phyloP scores from a whole-genome alignment of 1,284 basidiomycete species.

The Microbotryomycetes sp. region DNA sequence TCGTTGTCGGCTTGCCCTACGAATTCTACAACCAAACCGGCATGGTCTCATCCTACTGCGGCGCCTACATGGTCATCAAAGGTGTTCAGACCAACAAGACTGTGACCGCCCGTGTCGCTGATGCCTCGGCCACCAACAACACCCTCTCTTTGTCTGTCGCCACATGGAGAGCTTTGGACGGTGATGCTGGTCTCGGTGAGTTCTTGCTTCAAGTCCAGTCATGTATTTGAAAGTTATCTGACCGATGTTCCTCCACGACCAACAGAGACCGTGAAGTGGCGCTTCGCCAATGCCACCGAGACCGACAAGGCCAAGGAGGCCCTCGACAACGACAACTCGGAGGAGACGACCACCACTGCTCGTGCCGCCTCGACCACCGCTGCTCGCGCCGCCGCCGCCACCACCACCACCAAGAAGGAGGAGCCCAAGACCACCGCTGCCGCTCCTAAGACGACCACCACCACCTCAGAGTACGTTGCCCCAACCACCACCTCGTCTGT shows the following conservation, averaged over 20 bases:
- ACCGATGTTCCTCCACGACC: no score
- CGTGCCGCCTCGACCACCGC: not conserved
- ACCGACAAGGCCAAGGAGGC: constrained; percentile 16
- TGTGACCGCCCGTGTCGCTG: constrained; percentile 25
- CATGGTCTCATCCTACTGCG: constrained; percentile 27
- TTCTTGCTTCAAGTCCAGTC: no score
- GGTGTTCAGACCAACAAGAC: constrained; percentile 18
- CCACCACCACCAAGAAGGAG: constrained; percentile 6
- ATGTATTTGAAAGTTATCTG: no score
- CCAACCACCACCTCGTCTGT: constrained; percentile 6
- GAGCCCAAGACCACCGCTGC: constrained; percentile 15
- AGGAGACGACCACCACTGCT: not conserved
- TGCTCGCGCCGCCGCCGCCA: not conserved
- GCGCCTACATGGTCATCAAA: constrained; percentile 25
- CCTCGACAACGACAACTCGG: not conserved
- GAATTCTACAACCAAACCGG: constrained; percentile 27
- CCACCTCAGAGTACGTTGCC: constrained; percentile 11
- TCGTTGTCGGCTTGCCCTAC: constrained; percentile 30
- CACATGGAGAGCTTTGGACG: constrained; percentile 27
- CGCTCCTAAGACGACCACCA: constrained; percentile 1
- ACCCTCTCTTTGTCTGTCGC: constrained; percentile 27
- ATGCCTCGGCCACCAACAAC: constrained; percentile 22
- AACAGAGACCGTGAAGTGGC: constrained; percentile 26
- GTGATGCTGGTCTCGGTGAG: constrained; percentile 16
- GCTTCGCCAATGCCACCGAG: constrained; percentile 32